Evolutionary conservation across 495 filamentous ascomycete species (phyloP).

Genomic region (Penicillium coffeae): DNA sequence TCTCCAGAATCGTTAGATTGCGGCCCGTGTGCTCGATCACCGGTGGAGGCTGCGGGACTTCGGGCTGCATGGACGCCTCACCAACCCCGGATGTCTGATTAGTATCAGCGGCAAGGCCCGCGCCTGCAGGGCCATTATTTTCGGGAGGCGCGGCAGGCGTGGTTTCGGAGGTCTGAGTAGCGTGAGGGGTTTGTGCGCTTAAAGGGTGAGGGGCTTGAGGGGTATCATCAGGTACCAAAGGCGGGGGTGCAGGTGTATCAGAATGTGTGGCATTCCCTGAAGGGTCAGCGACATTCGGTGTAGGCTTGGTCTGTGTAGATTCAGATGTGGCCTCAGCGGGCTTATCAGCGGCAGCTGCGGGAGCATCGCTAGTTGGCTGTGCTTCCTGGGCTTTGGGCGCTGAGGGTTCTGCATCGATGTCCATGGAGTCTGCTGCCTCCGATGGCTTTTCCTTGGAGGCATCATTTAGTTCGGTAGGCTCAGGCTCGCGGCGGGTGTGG

Average conservation of each 20-base stretch:
- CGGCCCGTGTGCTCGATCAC: slow-evolving; percentile 50
- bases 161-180: slow-evolving; percentile 7
- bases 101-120: not conserved
- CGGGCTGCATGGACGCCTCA: slow-evolving; percentile 9
- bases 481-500: not conserved
- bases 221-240: slow-evolving; percentile 10
- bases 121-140: slow-evolving; percentile 13
- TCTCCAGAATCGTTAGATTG: slow-evolving; percentile 50
- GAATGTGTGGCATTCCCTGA: slow-evolving; percentile 5
- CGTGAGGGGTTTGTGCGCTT: slow-evolving; percentile 5
- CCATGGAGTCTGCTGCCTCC: slow-evolving; percentile 7
- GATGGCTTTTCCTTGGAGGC: not conserved
- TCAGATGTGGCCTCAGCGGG: slow-evolving; percentile 5
- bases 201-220: slow-evolving; percentile 10
- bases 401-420: slow-evolving; percentile 6
- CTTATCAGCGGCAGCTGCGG: slow-evolving; percentile 3
- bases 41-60: slow-evolving; percentile 29
- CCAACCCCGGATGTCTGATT: slow-evolving; percentile 11
- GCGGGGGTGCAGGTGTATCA: slow-evolving; percentile 2
- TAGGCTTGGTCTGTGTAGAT: slow-evolving; percentile 2
- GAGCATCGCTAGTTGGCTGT: not conserved
- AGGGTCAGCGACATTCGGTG: not conserved
- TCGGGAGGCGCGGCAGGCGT: slow-evolving; percentile 17
- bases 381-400: not conserved
- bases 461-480: not conserved